Evolutionary conservation across 345 rosid species (phyloP), one percentile per base, ranked within the genome.

Genomic region (Salix arbutifolia): DNA sequence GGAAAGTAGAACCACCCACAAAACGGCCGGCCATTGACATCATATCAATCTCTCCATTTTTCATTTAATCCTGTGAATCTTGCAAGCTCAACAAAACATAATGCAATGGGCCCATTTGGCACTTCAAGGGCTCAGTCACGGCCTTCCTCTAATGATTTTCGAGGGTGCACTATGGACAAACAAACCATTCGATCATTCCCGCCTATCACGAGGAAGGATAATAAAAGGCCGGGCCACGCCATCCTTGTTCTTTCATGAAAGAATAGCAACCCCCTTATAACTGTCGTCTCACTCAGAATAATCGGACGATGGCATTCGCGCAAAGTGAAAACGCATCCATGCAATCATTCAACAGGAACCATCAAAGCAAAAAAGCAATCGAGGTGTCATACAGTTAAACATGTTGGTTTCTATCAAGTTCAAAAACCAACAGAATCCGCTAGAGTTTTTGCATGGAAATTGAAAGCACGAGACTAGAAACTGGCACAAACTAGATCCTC

Each of bases 401-500:
- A 67, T 16, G 37, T 53, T 33, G 46, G 14, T n/a, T 66, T 25
- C 37, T 4, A 46, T 10, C 5, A n/a, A 23, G 50, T 53, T 25
- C 52, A 31, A 35, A 35, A 66, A 66, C 31, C 65, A 75, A n/a
- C 1, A 74, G 66, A 18, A 14, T 33, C 46, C 40, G 38, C 8
- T 4, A 5, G 12, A 31, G 19, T 48, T 50, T 6, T 46, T 33
- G 13, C 21, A 16, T 8, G 7, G 33, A 53, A 67, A 21, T 44
- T 26, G 18, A 25, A 77, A 10, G 74, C 28, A 71, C 2, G 35
- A 53, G 26, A 40, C 68, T 67, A 67, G 77, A 73, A 8, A n/a
- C 40, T 72, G 44, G 71, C n/a, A 64, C 75, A 33, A 18, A 28
- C 67, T 42, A 14, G 61, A 66, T 67, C 65, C 77, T 13, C 67